Conservation (phyloP, 2,329 filamentous ascomycete species). For the Monilinia fructicola region DNA sequence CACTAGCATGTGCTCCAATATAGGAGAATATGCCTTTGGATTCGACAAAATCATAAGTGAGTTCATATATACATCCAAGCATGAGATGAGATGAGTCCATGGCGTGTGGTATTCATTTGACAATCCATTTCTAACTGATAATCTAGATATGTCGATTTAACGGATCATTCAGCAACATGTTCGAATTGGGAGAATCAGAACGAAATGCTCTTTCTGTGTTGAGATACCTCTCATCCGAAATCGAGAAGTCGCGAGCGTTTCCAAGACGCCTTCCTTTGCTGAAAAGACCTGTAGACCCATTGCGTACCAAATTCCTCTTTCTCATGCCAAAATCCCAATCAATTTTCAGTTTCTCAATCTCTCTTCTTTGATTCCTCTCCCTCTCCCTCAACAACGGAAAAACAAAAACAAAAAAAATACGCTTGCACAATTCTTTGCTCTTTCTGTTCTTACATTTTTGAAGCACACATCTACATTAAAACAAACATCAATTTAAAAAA, state of each 20-base stretch:
- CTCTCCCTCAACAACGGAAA: not conserved
- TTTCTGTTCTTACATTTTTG: constrained; percentile 8
- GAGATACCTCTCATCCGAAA: not conserved
- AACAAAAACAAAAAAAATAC: not conserved
- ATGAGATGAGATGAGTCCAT: not conserved
- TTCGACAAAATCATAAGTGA: not conserved
- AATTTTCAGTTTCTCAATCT: not conserved
- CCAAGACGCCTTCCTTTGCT: not conserved
- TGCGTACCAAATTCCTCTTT: not conserved
- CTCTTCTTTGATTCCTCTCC: not conserved
- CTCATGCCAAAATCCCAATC: not conserved
- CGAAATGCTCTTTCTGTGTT: not conserved
- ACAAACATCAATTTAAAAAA: constrained; percentile 2
- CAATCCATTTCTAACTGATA: not conserved
- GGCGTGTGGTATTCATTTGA: not conserved
- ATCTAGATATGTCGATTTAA: not conserved
- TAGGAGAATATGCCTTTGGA: not conserved
- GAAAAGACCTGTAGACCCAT: not conserved
- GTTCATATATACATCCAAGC: not conserved
- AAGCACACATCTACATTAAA: constrained; percentile 1
- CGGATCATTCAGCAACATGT: not conserved
- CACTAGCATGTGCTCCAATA: not conserved
- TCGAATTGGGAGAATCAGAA: not conserved
- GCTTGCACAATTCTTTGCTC: not conserved
- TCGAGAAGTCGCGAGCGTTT: not conserved